Base-by-base conservation (phyloP, 441 rosid genomes). In the Geranium incanum region DNA sequence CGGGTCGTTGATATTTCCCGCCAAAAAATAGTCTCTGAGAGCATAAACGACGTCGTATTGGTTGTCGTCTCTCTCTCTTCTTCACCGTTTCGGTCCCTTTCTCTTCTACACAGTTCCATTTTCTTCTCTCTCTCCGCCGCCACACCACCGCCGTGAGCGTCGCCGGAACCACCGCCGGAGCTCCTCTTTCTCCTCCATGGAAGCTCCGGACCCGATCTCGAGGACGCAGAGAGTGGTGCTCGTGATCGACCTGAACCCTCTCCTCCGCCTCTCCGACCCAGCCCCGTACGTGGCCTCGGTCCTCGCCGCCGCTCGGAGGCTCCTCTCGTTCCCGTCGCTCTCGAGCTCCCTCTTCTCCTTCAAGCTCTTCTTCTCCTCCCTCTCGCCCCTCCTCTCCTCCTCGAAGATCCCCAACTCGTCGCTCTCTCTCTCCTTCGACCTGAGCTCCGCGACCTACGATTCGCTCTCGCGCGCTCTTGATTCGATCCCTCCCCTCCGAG, bases 351-450 rank as follows among this genome's bases (percentile, higher is more conserved):
- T 95, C 45, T 95, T 89, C 81, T 82, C 96, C 65, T 86, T 85
- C 80, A 95, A 85, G 36, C 89, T 85, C 78, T 95, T 92, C 84
- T 89, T 95, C 68, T 90, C 99, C 68, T 95, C 98, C 37, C 83
- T 95, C 0, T 90, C 95, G 59, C 89, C 98, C 6, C 83, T 95
- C 9, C 88, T 92, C 9, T 92, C 95, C 75, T 92, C 97, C 70
- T 87, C 96, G 0, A 95, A 88, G 79, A 88, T 92, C 69, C 83
- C 88, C 3, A 62, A 72, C 70, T 79, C 92, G 7, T 85, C 90
- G 4, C 78, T 79, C 9, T 83, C 87, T 0, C 90, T 90, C 63
- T 90, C 92, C 15, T 95, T 95, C 72, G 83, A 87, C 81, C 86
- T 60, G 76, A 82, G 91, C 6, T 39, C 3, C 28, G 18, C 89